Conservation (phyloP, 2,329 filamentous ascomycete species). For the Zarea fungicola region DNA sequence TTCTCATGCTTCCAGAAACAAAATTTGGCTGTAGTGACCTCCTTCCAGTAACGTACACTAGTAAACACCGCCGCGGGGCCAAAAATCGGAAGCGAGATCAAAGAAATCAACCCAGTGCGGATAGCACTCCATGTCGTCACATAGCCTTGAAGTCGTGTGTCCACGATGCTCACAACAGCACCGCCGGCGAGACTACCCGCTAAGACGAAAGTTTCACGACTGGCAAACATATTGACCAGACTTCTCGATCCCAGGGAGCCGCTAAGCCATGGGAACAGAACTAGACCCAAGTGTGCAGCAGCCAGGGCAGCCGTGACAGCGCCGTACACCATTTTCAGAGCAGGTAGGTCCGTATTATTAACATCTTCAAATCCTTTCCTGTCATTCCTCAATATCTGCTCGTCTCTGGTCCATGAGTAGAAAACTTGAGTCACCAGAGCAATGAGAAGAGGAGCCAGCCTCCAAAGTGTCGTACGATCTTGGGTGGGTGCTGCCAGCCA, state of each 20-base stretch:
- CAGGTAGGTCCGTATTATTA: neutral
- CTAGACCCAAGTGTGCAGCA: neutral
- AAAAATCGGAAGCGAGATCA: neutral
- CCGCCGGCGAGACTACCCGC: neutral
- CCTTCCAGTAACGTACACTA: neutral
- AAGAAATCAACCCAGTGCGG: neutral
- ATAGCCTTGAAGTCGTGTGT: neutral
- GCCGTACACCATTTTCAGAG: neutral
- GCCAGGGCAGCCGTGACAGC: neutral
- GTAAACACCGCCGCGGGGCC: neutral
- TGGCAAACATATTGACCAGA: neutral
- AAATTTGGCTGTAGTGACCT: neutral
- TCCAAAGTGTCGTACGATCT: neutral
- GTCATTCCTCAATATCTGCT: neutral
- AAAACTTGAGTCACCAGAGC: neutral
- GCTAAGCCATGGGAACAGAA: neutral
- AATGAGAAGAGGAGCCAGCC: constrained; percentile 1
- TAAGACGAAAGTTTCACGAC: neutral
- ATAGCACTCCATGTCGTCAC: neutral
- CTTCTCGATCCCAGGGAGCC: neutral
- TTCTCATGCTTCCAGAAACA: constrained; percentile 8
- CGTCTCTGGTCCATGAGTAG: neutral
- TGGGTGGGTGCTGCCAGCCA: neutral
- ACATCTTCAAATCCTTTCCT: neutral
- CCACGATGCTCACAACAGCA: neutral